Base-by-base conservation (phyloP, 208 protist species). In the Leishmania major region DNA sequence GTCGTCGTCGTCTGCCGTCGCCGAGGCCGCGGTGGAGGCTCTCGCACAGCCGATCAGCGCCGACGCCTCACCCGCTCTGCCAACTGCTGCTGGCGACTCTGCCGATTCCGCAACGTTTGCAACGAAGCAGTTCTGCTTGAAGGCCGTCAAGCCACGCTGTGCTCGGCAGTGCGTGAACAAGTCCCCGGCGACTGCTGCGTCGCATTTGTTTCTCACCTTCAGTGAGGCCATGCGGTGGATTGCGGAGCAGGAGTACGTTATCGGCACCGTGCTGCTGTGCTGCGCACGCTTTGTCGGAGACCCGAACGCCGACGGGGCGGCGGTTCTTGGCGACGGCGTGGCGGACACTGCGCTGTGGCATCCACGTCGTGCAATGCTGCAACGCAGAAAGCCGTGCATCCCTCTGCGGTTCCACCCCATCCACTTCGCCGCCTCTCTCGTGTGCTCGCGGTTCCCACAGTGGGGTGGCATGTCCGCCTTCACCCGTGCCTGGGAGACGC, bases 161-260 rank as follows among this genome's bases (percentile, higher is more conserved):
- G 77, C 82, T 13, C 73, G 73, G 35, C 80, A 88, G 71, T 88
- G 81, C 71, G 73, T 73, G 47, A 83, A 83, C 57, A 81, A 74
- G 40, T 57, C 59, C 47, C 78, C 53, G 49, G 67, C 74, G 49
- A 78, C 60, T 47, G 64, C 70, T 74, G 82, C 77, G n/a, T 53
- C 77, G 47, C 75, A 88, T 25, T 74, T 95, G 22, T 96, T 95
- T 81, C 77, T 97, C 25, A 79, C 84, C 78, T 75, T 79, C 45
- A 76, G 75, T 31, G 95, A 96, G 83, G 83, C 90, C 49, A 80
- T 93, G 79, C 86, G 92, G 31, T 97, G 95, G 93, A 64, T 96
- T 3, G 87, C 86, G 31, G 93, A 91, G 78, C 90, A 96, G 86
- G 93, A 97, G 85, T 96, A 95, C 75, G 92, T 97, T 25, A 93